Base-by-base conservation (phyloP, 345 rosid species). In the Melastoma malabathricum region DNA sequence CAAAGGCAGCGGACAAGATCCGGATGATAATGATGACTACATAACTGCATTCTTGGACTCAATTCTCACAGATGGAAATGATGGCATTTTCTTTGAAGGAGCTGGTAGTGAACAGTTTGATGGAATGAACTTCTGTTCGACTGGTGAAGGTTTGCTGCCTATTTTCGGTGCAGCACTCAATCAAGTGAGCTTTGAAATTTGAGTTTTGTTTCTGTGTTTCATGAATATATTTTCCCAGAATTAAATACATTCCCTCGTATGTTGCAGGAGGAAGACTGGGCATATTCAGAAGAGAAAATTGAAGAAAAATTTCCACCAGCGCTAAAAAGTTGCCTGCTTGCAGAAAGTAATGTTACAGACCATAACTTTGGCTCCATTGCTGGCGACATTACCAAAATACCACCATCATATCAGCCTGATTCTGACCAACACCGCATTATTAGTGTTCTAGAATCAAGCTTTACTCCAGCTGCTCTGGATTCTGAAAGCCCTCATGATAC, bases 401-500 rank as follows among this genome's bases (percentile, higher is more conserved):
- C 22, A 31, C 15, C 44, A 52, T 51, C 57, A 2, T 25, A 67
- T 47, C 59, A 51, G 46, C 70, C 55, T 54, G 51, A 43, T 15
- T 4, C 45, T n/a, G 56, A 54, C 47, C 68, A 57, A 43, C 66
- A 41, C 56, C 38, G 39, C 38, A 12, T 53, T n/a, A 47, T 20
- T 31, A 15, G 45, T 18, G 13, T 22, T 13, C 22, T 38, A 10
- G 62, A 50, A 6, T 17, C 9, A 13, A 55, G 47, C 53, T 50
- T 52, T 51, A 43, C 7, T 45, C 19, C 18, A 5, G 60, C 60
- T 34, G 59, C 18, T 55, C 25, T 38, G 43, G 59, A 47, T 19
- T 47, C 44, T 18, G 43, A 52, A 53, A 68, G 66, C 44, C 38
- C 43, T 43, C 47, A 15, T 50, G 63, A 46, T 51, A 48, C 77